These are phyloP conservation scores for Arthroderma sp. DNA, from an alignment of 2,329 filamentous ascomycete species.

Conservation along the genomic window DNA sequence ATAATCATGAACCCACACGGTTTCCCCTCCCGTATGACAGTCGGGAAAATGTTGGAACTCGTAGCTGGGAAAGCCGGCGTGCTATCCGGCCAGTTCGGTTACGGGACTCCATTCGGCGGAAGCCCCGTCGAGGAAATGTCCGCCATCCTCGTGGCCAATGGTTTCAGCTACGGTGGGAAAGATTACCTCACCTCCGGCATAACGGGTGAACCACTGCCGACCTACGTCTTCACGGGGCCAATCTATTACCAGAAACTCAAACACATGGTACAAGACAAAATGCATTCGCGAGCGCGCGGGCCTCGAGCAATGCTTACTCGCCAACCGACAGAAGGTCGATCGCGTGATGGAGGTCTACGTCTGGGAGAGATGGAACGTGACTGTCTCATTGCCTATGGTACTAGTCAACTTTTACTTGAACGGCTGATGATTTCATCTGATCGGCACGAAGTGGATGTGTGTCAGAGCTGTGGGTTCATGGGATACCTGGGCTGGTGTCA, in stretches of 20 bases:
- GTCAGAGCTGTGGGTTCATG: conserved; percentile 86
- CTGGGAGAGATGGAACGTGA: conserved; percentile 98
- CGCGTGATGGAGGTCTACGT: conserved; percentile 78
- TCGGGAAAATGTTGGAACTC: conserved; percentile 93
- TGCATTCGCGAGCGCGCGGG: conserved; percentile 88
- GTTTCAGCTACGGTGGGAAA: conserved; percentile 94
- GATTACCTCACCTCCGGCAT: conserved; percentile 93
- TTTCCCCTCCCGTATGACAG: conserved; percentile 99
- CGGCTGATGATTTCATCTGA: conserved; percentile 91
- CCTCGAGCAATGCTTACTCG: conserved; percentile 84
- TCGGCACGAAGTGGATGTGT: conserved; percentile 82
- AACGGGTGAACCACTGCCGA: conserved; percentile 83
- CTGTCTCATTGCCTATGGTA: conserved; percentile 93
- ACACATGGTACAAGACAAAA: conserved; percentile 99
- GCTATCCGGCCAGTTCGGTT: conserved; percentile 69
- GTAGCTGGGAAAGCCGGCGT: conserved; percentile 89
- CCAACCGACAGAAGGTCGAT: conserved; percentile 91
- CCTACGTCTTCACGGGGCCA: conserved; percentile 95
- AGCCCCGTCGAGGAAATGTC: conserved; percentile 84
- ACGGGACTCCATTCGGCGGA: conserved; percentile 76
- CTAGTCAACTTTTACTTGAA: conserved; percentile 81
- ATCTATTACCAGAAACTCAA: conserved; percentile 99
- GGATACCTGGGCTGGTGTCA: conserved; percentile 92
- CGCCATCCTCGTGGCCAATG: conserved; percentile 66
- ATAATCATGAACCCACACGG: conserved; percentile 99